Conservation (phyloP, 2,329 filamentous ascomycete genomes). For the Graphilbum sp. region DNA sequence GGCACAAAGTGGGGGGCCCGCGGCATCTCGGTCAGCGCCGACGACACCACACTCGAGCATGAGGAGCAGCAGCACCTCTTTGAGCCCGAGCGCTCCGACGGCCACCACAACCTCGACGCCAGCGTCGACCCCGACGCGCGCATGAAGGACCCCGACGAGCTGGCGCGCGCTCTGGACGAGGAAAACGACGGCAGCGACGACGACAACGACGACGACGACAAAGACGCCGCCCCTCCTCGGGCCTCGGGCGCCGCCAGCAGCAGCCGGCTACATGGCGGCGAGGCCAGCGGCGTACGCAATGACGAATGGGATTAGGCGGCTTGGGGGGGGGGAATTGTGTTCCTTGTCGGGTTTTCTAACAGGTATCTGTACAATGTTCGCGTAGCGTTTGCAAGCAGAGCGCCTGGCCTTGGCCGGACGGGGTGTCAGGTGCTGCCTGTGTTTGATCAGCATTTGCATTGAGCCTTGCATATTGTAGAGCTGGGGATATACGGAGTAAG, state of each 20-base stretch:
- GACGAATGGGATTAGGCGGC: slow-evolving; percentile 10
- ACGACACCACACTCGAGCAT: slow-evolving; percentile 39
- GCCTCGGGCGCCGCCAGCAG: background rate
- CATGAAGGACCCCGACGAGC: slow-evolving; percentile 51
- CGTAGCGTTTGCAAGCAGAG: too few relatives aligned
- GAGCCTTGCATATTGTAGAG: too few relatives aligned
- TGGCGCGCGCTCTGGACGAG: slow-evolving; percentile 41
- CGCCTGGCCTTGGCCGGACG: too few relatives aligned
- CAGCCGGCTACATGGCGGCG: background rate
- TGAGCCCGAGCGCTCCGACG: slow-evolving; percentile 15
- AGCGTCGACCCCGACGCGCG: slow-evolving; percentile 43
- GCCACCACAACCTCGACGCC: slow-evolving; percentile 27
- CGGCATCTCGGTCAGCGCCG: slow-evolving; percentile 50
- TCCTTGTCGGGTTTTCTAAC: too few relatives aligned
- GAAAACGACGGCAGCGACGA: slow-evolving; percentile 20
- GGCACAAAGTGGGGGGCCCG: slow-evolving; percentile 46
- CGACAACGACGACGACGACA: slow-evolving; percentile 23
- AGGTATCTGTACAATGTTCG: too few relatives aligned
- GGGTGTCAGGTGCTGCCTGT: too few relatives aligned
- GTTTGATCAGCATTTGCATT: too few relatives aligned
- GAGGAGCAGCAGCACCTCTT: slow-evolving; percentile 25
- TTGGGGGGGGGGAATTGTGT: too few relatives aligned
- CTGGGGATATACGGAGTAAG: too few relatives aligned
- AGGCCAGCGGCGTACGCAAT: slow-evolving; percentile 8
- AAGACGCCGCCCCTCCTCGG: slow-evolving; percentile 21